A percentile compares a stretch with the other conserved stretches of the same genome.
Conservation (phyloP, 1,284 basidiomycete genomes). For the Peniophora sp. region DNA sequence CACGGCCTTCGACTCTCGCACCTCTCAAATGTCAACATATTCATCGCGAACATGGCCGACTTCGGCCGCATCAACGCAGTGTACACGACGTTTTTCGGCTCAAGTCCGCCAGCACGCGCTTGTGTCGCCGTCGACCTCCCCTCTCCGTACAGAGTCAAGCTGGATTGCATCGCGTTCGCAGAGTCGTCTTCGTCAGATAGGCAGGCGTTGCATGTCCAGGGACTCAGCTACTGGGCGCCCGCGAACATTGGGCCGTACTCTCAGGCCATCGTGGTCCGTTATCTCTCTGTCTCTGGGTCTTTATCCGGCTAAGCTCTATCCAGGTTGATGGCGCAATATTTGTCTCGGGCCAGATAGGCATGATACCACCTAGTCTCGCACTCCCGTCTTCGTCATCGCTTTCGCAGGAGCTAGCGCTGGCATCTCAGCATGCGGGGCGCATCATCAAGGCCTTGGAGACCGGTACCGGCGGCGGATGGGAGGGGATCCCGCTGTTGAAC, state of each 20-base stretch:
- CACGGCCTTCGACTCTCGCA: constrained; percentile 48
- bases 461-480: constrained; percentile 53
- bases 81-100: constrained; percentile 80
- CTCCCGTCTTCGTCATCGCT: constrained; percentile 59
- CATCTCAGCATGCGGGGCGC: constrained; percentile 75
- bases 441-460: constrained; percentile 53
- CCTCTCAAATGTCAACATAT: constrained; percentile 76
- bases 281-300: background rate
- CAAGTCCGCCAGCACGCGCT: constrained; percentile 88
- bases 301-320: background rate
- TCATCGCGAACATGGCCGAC: constrained; percentile 73
- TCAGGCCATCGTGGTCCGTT: constrained; percentile 76
- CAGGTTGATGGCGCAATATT: constrained; percentile 72
- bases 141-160: constrained; percentile 42
- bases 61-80: constrained; percentile 73
- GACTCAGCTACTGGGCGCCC: constrained; percentile 96
- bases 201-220: constrained; percentile 86
- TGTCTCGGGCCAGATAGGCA: constrained; percentile 92
- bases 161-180: constrained; percentile 74
- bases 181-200: constrained; percentile 36
- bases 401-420: constrained; percentile 61
- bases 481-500: constrained; percentile 49
- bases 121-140: constrained; percentile 80
- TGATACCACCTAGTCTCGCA: constrained; percentile 69
- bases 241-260: constrained; percentile 99